Conservation (phyloP, 805 yeast genomes). For the Metschnikowia peoriensis region DNA sequence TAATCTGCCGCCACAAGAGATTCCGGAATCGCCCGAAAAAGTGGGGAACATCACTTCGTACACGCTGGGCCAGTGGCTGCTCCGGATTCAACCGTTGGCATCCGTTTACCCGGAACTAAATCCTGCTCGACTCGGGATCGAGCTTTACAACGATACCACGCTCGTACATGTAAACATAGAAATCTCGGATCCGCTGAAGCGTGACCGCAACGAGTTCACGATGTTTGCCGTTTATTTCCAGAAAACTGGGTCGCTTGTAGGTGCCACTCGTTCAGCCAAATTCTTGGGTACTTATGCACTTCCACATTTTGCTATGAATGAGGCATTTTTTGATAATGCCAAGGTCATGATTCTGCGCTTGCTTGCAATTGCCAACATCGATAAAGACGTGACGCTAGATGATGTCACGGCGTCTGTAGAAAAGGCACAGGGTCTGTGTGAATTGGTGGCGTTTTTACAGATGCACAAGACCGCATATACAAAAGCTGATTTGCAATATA, state of each 20-base stretch:
- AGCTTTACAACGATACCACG: conserved; percentile 31
- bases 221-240: conserved; percentile 67
- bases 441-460: conserved; percentile 67
- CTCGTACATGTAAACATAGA: conserved; percentile 28
- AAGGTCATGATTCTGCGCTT: conserved; percentile 44
- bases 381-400: conserved; percentile 38
- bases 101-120: conserved; percentile 25
- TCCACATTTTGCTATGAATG: conserved; percentile 51
- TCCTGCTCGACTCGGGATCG: conserved; percentile 13
- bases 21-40: conserved; percentile 11
- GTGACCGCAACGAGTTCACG: conserved; percentile 47
- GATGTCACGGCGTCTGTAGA: conserved; percentile 36
- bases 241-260: conserved; percentile 58
- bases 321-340: conserved; percentile 43
- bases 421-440: conserved; percentile 53
- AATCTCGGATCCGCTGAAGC: conserved; percentile 46
- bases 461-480: conserved; percentile 58
- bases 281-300: conserved; percentile 60
- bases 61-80: conserved; percentile 25
- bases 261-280: conserved; percentile 61
- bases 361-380: conserved; percentile 42
- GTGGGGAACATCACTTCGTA: conserved; percentile 30
- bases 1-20: conserved; percentile 20
- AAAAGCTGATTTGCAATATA: conserved; percentile 49
- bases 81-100: conserved; percentile 22